Evolutionary conservation across 768 basidiomycete genomes (phyloP), one percentile per base, ranked within the genome.

Genomic region (Leccinum rimulosum): DNA sequence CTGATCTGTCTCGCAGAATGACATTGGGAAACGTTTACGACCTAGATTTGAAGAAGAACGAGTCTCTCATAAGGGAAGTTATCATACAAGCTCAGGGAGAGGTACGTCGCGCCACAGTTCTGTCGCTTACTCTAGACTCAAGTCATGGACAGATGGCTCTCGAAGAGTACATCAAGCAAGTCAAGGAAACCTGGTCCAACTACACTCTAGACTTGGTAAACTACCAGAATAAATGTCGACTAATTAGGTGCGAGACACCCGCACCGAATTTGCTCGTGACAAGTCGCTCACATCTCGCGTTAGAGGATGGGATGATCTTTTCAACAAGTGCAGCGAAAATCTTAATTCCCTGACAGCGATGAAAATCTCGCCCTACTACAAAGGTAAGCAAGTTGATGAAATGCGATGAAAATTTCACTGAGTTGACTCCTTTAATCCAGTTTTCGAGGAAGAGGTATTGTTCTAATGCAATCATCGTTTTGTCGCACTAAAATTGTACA

Each of bases 21-120:
- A 97, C 93, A 0, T 81, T 99, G 45, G 97, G 97, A 5, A 85
- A 95, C 71, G 95, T 98, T 2, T 99, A 98, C 70, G 97, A 98
- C 67, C 77, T 99, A 75, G 97, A 98, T 73, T 78, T 98, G 65
- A 95, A 94, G 79, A 87, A 83, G 74, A 98, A 98, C 72, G 97
- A 99, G 75, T 76, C 74, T 15, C 67, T 87, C 35, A 95, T 99
- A 76, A 95, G 93, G 70, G 96, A 97, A 64, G 91, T 97, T 60
- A 95, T 98, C 66, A 79, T 93, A 38, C 97, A 98, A 76, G 97
- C 97, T 15, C 95, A 97, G 70, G 97, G 97, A 75, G 97, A 99
- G 82, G 93, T 92, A 55, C 28, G 4, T 22, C 14, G 52, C 33
- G 75, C 58, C 50, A 47, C 9, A 28, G 31, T 31, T 38, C 47